Evolutionary conservation across 1,284 basidiomycete genomes (phyloP), one percentile per base, ranked within the genome.

Genomic region (Tilletia setariae): DNA sequence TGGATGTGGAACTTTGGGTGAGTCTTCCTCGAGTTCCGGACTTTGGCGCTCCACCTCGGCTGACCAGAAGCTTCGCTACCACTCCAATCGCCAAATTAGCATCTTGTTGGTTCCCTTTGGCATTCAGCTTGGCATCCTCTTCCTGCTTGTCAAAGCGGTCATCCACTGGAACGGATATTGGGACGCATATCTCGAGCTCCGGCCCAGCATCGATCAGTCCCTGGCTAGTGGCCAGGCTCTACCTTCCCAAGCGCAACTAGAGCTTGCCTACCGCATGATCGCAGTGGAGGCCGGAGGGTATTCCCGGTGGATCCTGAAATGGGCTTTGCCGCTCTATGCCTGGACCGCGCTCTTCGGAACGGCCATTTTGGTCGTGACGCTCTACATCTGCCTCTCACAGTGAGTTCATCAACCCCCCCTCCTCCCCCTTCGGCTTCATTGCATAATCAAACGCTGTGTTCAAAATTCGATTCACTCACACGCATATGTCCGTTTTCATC

Each of bases 131-230:
- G 53, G 53, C 53, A 13, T 28, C n/a, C 53, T 56, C 6, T 23
- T 30, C 6, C 19, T 56, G 6, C 25, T 56, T 11, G 32, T 56
- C 53, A 56, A 56, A 28, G 53, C 53, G 9, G 32, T 28, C 21
- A 56, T 28, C 25, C 53, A 56, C 25, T 56, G 53, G 53, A 56
- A 56, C 23, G 53, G 23, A 11, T 56, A 56, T 30, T 56, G 53
- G 53, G n/a, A 3, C 15, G 19, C 16, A 2, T 56, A 56, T 19
- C n/a, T 56, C 9, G 9, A 56, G 25, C 19, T 56, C 23, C 53
- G 25, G 6, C 21, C 21, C 53, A 23, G 3, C 16, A 56, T 56
- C 53, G 32, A 23, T 6, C 25, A 23, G 21, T 21, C 53, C 6
- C 11, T 56, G 15, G 53, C 53, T 11, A 56, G 25, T 13, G 53